Evolutionary conservation across 1,284 basidiomycete genomes (phyloP), one percentile per base, ranked within the genome.

Genomic region (Puccinia novopanici): DNA sequence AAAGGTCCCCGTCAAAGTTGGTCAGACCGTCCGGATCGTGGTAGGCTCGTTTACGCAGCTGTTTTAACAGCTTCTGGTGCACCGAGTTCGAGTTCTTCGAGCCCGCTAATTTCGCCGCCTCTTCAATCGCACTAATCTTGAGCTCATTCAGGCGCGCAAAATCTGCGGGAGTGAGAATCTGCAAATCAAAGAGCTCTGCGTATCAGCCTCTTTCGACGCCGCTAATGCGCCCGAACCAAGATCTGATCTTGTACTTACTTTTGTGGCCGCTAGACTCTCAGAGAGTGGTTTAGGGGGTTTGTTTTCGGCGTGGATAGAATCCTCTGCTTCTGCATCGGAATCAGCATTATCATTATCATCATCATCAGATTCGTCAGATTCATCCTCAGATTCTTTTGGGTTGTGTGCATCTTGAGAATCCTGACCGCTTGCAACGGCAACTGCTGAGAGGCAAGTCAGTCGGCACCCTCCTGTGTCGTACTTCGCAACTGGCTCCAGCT

Each of bases 131-230:
- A 87, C 93, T 89, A 80, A 94, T 89, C 10, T 92, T 91, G 12
- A 99, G 90, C 84, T 98, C 93, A 84, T 94, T 93, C 79, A 99
- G 89, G 73, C 98, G 88, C 0, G 93, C 93, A 86, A 98, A 99
- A 87, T 99, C 96, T 40, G 95, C 95, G 0, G 97, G 97, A 0
- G 97, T 99, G 50, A 99, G 90, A 84, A 99, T 99, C 93, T 95
- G 83, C 1, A 30, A 13, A 30, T 19, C 10, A 52, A 45, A 54
- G 13, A 42, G n/a, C 12, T 37, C n/a, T 9, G 19, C 27, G 52
- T 34, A 17, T 22, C 67, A 55, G 74, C 37, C 24, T 57, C 37
- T 42, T 63, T 63, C 61, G 0, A 19, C 17, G 19, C 48, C 12
- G 37, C 48, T 24, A 15, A 40, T 67, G n/a, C 27, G 27, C 27